Evolutionary conservation across 257 asterid genomes (phyloP).

Genomic region (Petunia axillaris): DNA sequence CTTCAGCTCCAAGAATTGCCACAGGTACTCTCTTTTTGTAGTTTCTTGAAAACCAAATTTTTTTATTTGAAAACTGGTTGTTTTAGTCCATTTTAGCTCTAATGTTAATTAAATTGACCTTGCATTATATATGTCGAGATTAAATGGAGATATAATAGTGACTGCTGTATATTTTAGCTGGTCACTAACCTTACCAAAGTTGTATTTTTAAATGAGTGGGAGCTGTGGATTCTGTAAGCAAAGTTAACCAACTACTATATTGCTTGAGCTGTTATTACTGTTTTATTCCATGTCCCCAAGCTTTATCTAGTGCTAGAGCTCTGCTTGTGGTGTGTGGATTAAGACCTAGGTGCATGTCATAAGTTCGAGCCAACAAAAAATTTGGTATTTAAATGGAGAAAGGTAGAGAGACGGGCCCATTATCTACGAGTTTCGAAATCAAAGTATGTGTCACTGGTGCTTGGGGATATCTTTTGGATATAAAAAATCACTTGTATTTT

Average conservation of each 20-base stretch:
- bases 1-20: constrained; percentile 19
- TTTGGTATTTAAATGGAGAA: too few species aligned
- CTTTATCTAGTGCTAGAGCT: background rate
- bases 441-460: too few species aligned
- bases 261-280: background rate
- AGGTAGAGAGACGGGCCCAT: too few species aligned
- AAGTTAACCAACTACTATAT: background rate
- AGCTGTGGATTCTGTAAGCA: background rate
- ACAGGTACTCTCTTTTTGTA: background rate
- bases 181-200: background rate
- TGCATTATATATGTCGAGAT: background rate
- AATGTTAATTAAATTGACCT: background rate
- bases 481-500: too few species aligned
- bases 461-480: too few species aligned
- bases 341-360: too few species aligned
- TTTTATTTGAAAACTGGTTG: background rate
- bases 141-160: background rate
- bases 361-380: too few species aligned
- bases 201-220: background rate
- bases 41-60: background rate
- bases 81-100: background rate
- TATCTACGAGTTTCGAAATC: too few species aligned
- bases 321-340: too few species aligned
- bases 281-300: background rate
- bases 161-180: background rate